Base-by-base conservation (phyloP, 495 filamentous ascomycete species). In the Penicillium taxi region DNA sequence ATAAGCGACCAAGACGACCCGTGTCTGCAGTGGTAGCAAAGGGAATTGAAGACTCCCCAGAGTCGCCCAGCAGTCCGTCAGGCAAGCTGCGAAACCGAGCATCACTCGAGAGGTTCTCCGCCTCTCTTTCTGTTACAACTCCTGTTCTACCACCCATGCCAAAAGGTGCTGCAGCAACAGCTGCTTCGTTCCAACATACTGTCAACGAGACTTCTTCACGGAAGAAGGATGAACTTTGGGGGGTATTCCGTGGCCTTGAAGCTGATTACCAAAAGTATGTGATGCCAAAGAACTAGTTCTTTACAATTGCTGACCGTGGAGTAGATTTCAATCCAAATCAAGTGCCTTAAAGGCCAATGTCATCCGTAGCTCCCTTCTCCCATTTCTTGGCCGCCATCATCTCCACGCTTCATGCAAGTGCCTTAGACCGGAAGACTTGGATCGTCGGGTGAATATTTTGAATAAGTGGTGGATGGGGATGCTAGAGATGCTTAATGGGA, bases 381-480 rank as follows among this genome's bases (percentile, higher is more conserved):
- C 90, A 0, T 95, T 96, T 48, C 66, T 98, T 24, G 70, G 74
- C 35, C 80, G 74, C 31, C 77, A 87, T 46, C 72, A 76, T 28
- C 57, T 74, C n/a, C 81, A 91, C 47, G 61, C 76, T 2, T 88
- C 84, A 4, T 81, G 77, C 44, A 70, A 67, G 44, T 72, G 70
- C 32, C 57, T 89, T 17, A 64, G 75, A 20, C 71, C 86, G 5
- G 91, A 96, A 66, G 87, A 95, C 54, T 59, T 96, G 26, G 91
- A 98, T 41, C 76, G 85, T 23, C 72, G 91, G 38, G 74, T 84
- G 4, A 78, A 78, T 24, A 83, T 93, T 23, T 66, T 96, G 26
- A 87, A 94, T 50, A 91, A 86, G 53, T 98, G 91, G 91, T 98
- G 91, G 91, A 85, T 75, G 24, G 89, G 82, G 6, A 70, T 98